Evolutionary conservation across 306 rosid genomes (phyloP).

Genomic region (Betula pendula): DNA sequence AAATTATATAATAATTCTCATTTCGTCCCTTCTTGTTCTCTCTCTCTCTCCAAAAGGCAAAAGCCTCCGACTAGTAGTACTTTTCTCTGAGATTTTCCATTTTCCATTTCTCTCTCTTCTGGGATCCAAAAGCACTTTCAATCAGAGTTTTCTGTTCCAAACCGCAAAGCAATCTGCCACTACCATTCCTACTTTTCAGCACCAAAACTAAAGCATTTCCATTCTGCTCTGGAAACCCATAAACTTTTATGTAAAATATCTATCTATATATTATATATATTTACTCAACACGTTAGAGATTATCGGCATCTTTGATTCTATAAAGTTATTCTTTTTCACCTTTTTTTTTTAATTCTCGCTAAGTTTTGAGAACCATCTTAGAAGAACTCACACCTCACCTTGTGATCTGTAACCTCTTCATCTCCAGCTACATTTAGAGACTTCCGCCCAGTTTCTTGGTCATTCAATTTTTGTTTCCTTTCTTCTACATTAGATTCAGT

Average conservation of each 20-base stretch:
- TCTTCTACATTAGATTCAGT: constrained; percentile 24
- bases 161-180: constrained; percentile 23
- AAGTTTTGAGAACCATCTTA: constrained; percentile 12
- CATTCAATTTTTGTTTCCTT: constrained; percentile 11
- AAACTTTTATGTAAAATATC: constrained; percentile 6
- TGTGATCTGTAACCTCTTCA: constrained; percentile 45
- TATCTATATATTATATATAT: not conserved
- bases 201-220: constrained; percentile 22
- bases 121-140: constrained; percentile 41
- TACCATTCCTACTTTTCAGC: constrained; percentile 22
- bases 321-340: constrained; percentile 29
- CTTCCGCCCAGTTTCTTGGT: constrained; percentile 35
- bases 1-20: not conserved
- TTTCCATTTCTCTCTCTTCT: constrained; percentile 24
- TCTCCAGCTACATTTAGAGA: constrained; percentile 56
- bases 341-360: constrained; percentile 31
- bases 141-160: constrained; percentile 23
- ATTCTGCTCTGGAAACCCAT: constrained; percentile 25
- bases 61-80: not conserved
- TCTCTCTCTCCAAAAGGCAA: not conserved
- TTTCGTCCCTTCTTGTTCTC: constrained; percentile 9
- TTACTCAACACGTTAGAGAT: constrained; percentile 39
- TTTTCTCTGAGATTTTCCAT: not conserved
- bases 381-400: constrained; percentile 30
- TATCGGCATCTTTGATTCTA: constrained; percentile 52